phyloP scores from a whole-genome alignment of 2,329 filamentous ascomycete genomes.

The Dactylonectria macrodidyma region DNA sequence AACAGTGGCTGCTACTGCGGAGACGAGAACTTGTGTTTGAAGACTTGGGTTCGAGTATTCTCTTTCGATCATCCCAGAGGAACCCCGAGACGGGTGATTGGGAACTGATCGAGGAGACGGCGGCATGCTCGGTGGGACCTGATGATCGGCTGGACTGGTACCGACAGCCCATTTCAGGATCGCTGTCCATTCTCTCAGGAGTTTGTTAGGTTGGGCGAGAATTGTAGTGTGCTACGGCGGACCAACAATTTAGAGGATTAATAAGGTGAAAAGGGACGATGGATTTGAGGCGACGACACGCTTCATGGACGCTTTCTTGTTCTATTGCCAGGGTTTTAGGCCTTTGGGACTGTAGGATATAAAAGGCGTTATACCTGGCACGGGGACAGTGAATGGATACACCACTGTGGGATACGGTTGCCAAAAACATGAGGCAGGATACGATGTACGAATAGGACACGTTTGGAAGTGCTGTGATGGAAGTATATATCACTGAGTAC shows the following conservation, averaged over 20 bases:
- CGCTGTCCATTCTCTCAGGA: slow-evolving; percentile 45
- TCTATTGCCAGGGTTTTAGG: slow-evolving; percentile 10
- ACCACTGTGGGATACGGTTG: no score
- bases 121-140: slow-evolving; percentile 48
- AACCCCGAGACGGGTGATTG: slow-evolving; percentile 50
- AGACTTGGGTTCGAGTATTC: slow-evolving; percentile 54
- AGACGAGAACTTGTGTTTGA: slow-evolving; percentile 57
- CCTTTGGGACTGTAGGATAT: slow-evolving; percentile 4
- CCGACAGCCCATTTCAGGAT: slow-evolving; percentile 54
- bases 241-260: no score
- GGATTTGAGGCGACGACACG: neutral
- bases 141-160: slow-evolving; percentile 54
- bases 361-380: slow-evolving; percentile 5
- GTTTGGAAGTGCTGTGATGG: neutral
- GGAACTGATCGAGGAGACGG: slow-evolving; percentile 57
- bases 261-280: neutral
- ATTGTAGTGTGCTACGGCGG: neutral
- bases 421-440: neutral
- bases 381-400: no score
- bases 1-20: slow-evolving; percentile 58
- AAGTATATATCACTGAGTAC: no score
- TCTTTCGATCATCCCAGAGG: slow-evolving; percentile 55
- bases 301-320: slow-evolving; percentile 5
- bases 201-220: slow-evolving; percentile 33
- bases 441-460: slow-evolving; percentile 4